phyloP scores from a whole-genome alignment of 2,329 filamentous ascomycete genomes.

The Coniochaeta sp. region DNA sequence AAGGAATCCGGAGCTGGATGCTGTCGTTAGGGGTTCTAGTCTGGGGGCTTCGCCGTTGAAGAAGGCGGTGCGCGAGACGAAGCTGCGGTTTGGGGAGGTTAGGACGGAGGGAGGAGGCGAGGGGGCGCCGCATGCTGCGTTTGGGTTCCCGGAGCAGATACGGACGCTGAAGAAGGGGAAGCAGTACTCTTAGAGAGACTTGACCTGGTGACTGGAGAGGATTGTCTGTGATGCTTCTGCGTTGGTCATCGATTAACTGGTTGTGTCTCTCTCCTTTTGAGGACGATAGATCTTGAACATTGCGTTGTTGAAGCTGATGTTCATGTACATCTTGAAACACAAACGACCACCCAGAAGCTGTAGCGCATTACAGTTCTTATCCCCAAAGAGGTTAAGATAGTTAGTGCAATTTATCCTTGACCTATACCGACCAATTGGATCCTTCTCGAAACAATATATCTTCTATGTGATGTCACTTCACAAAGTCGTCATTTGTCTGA shows the following conservation, averaged over 20 bases:
- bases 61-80: slow-evolving; percentile 6
- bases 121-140: background rate
- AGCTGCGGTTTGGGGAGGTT: slow-evolving; percentile 9
- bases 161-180: background rate
- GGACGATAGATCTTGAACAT: no score
- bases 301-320: no score
- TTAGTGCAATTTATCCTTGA: no score
- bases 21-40: slow-evolving; percentile 4
- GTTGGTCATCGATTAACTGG: background rate
- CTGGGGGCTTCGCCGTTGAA: slow-evolving; percentile 8
- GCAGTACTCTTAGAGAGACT: background rate
- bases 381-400: no score
- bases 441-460: no score
- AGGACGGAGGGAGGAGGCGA: background rate
- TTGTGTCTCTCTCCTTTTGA: background rate
- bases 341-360: no score
- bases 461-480: no score
- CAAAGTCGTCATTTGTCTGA: no score
- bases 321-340: no score
- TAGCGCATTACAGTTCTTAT: no score
- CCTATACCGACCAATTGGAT: no score
- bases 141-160: background rate
- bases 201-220: no score
- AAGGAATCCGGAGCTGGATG: slow-evolving; percentile 8
- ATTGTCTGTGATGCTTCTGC: background rate